These are phyloP conservation scores for Coelastrella sp. DNA, from an alignment of 139 green algal genomes.

Conservation along the genomic window DNA sequence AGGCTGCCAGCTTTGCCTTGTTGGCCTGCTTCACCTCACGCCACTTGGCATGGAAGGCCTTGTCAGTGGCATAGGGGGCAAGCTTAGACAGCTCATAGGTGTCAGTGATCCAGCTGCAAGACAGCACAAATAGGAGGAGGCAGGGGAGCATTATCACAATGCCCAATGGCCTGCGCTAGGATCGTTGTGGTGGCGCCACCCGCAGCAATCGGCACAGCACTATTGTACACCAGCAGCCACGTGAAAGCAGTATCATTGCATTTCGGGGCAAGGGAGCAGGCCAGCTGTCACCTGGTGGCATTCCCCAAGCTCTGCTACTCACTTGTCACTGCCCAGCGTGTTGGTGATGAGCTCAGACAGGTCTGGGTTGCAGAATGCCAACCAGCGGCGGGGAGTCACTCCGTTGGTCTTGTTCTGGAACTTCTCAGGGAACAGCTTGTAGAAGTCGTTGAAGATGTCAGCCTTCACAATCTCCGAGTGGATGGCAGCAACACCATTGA, in stretches of 20 bases:
- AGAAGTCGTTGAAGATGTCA: conserved; percentile 49
- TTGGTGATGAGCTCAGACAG: conserved; percentile 91
- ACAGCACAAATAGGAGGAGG: background rate
- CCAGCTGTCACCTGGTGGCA: too few relatives aligned
- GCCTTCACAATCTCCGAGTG: conserved; percentile 49
- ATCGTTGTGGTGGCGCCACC: too few relatives aligned
- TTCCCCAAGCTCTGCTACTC: conserved; percentile 52
- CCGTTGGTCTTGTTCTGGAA: conserved; percentile 99
- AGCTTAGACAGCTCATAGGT: conserved; percentile 63
- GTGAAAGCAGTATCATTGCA: too few relatives aligned
- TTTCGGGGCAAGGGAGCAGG: too few relatives aligned
- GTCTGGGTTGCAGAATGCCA: conserved; percentile 96
- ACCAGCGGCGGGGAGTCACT: conserved; percentile 96
- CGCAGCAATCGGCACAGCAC: too few relatives aligned
- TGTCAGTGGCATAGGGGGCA: conserved; percentile 57
- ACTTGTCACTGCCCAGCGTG: conserved; percentile 89
- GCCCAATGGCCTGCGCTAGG: too few relatives aligned
- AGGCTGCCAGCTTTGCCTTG: conserved; percentile 83
- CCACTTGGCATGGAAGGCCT: conserved; percentile 78
- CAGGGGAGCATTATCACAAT: too few relatives aligned
- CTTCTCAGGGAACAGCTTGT: conserved; percentile 69
- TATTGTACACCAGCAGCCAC: too few relatives aligned
- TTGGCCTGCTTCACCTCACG: conserved; percentile 85
- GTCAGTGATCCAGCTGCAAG: conserved; percentile 66
- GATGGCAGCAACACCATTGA: conserved; percentile 91